Evolutionary conservation across 2,329 filamentous ascomycete genomes (phyloP), one percentile per base, ranked within the genome.

Genomic region (Fusarium tricinctum): DNA sequence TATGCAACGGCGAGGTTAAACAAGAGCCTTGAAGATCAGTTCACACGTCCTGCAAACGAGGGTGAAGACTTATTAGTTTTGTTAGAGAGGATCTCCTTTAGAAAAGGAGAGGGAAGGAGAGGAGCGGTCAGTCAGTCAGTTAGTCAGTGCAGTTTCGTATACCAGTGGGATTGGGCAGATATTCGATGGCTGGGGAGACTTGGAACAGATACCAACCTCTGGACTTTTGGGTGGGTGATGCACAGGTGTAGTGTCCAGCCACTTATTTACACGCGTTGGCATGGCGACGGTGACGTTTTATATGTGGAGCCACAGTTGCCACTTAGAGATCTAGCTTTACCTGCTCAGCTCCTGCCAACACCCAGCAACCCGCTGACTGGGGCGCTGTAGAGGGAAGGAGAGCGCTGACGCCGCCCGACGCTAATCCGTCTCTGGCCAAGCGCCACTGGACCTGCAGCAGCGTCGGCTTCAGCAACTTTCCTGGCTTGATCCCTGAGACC

Each of bases 251-350:
- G 66, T 61, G 47, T 40, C 71, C 72, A 73, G 62, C 72, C 71
- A 74, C 72, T 63, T 74, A 72, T 73, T 72, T 73, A 73, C 72
- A 42, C 13, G 22, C 26, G 72, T 74, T 74, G 72, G 50, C 72
- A 46, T 49, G 68, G 69, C 19, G 59, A 74, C 54, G 47, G 66
- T 70, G 67, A 71, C 72, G 69, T 71, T 61, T 60, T 55, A 57
- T 40, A 45, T 68, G 57, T 62, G 67, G 62, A 52, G 48, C 30
- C 44, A 30, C 23, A 40, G 22, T 44, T 43, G 50, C 61, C 61
- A 45, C 30, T 65, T 32, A 35, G 19, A 35, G 35, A 64, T 30
- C 28, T 30, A 30, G 28, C 28, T 30, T 12, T 30, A 30, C 38
- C 23, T 26, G 22, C 28, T n/a, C 33, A 42, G 48, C 54, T 51